A percentile compares a stretch with the other conserved stretches of the same genome.
These are phyloP conservation scores for Byssochlamys sp. DNA, from an alignment of 2,329 filamentous ascomycete genomes.

Conservation along the genomic window DNA sequence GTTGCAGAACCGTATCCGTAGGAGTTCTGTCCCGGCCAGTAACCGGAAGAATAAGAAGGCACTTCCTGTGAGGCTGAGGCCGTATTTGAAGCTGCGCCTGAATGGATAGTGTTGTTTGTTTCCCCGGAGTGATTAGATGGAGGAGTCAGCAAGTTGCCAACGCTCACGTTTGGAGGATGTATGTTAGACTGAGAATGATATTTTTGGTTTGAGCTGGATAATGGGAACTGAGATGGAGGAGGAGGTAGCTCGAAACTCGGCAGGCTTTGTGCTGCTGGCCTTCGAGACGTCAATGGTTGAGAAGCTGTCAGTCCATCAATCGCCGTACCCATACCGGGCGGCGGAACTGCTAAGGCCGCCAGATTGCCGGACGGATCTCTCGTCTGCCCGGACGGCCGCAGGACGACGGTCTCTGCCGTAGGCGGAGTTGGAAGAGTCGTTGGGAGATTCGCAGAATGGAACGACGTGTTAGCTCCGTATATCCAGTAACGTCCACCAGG, in stretches of 20 bases:
- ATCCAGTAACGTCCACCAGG: conserved; percentile 43
- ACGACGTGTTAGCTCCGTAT: conserved; percentile 23
- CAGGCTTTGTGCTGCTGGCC: conserved; percentile 59
- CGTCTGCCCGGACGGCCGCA: conserved; percentile 31
- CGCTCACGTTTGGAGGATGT: conserved; percentile 42
- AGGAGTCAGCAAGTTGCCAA: conserved; percentile 55
- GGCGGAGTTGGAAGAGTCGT: conserved; percentile 32
- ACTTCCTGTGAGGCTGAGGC: conserved; percentile 21
- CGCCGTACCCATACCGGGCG: conserved; percentile 53
- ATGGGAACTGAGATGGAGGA: conserved; percentile 43
- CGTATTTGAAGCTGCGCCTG: conserved; percentile 45
- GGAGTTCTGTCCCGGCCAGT: conserved; percentile 53
- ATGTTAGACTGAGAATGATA: conserved; percentile 35
- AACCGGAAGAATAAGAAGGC: conserved; percentile 42
- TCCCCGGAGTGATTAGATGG: conserved; percentile 48
- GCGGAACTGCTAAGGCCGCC: conserved; percentile 53
- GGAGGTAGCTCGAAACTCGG: conserved; percentile 61
- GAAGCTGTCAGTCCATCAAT: conserved; percentile 52
- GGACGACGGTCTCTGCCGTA: conserved; percentile 27
- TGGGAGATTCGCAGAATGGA: conserved; percentile 25
- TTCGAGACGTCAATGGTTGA: conserved; percentile 60
- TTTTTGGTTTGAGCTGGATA: conserved; percentile 41
- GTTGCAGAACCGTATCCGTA: conserved; percentile 43
- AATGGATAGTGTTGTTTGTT: conserved; percentile 32
- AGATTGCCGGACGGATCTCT: conserved; percentile 45